These are phyloP conservation scores for Ascosphaera aggregata DNA, from an alignment of 2,329 filamentous ascomycete species.

Conservation along the genomic window DNA sequence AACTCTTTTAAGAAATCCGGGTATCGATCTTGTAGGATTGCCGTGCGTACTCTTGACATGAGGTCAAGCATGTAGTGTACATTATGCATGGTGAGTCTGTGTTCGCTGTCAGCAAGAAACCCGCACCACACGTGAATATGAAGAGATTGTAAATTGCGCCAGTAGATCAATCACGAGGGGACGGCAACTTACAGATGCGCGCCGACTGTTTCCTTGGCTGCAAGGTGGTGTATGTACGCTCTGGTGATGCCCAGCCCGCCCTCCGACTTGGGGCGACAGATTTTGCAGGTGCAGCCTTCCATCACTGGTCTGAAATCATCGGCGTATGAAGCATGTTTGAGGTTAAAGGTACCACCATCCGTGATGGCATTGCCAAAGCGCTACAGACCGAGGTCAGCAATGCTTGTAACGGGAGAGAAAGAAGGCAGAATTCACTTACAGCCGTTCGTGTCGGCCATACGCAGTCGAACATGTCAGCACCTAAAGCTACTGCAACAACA, in stretches of 20 bases:
- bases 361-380: conserved; percentile 92
- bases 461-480: conserved; percentile 98
- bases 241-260: conserved; percentile 62
- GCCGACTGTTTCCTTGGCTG: conserved; percentile 83
- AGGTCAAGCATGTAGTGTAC: conserved; percentile 76
- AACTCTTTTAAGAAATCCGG: conserved; percentile 57
- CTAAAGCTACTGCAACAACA: conserved; percentile 76
- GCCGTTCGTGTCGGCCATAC: conserved; percentile 96
- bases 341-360: conserved; percentile 53
- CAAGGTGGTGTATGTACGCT: conserved; percentile 78
- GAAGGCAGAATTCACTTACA: conserved; percentile 18
- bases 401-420: not conserved
- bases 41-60: conserved; percentile 50
- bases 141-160: too few species aligned
- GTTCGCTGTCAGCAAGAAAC: not conserved
- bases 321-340: conserved; percentile 53
- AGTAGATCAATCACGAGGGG: too few species aligned
- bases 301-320: conserved; percentile 69
- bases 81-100: conserved; percentile 82
- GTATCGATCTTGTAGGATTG: conserved; percentile 61
- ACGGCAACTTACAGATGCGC: conserved; percentile 35
- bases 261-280: conserved; percentile 42
- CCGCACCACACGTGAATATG: too few species aligned
- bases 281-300: conserved; percentile 55
- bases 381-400: conserved; percentile 10